Evolutionary conservation across 768 basidiomycete species (phyloP).

Genomic region (Mycena galopus): DNA sequence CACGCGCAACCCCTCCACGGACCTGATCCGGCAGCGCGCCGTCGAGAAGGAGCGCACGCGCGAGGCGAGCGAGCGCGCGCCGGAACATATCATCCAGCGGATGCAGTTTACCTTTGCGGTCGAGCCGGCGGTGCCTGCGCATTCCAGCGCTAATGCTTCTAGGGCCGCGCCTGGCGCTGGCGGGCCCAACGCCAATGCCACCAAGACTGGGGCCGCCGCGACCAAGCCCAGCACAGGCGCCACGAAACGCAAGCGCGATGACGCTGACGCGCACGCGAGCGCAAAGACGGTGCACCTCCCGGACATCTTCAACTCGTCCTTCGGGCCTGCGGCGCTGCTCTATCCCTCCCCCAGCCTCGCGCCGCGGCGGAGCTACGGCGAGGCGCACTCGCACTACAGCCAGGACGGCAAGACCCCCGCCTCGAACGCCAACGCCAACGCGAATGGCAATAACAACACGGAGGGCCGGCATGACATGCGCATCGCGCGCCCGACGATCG

Average conservation of each 20-base stretch:
- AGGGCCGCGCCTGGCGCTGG: not conserved
- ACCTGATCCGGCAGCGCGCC: slow-evolving; percentile 85
- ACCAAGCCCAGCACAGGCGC: slow-evolving; percentile 73
- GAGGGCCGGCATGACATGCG: slow-evolving; percentile 12
- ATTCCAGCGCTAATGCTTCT: not conserved
- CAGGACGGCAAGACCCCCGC: too few relatives aligned
- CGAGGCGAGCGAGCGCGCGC: slow-evolving; percentile 72
- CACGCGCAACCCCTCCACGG: slow-evolving; percentile 82
- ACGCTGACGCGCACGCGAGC: slow-evolving; percentile 31
- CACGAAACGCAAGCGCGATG: slow-evolving; percentile 46
- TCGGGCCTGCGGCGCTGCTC: slow-evolving; percentile 83
- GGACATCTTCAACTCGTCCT: slow-evolving; percentile 78
- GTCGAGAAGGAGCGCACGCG: slow-evolving; percentile 86
- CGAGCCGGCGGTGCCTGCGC: slow-evolving; percentile 62
- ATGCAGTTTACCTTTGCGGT: slow-evolving; percentile 94
- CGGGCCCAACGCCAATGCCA: slow-evolving; percentile 52
- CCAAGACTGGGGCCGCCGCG: slow-evolving; percentile 55
- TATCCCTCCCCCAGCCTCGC: slow-evolving; percentile 76
- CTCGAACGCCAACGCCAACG: slow-evolving; percentile 52
- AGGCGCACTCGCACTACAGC: slow-evolving; percentile 61
- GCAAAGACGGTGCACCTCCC: slow-evolving; percentile 70
- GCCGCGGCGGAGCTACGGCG: slow-evolving; percentile 81
- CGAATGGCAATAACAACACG: slow-evolving; percentile 36
- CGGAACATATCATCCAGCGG: slow-evolving; percentile 82
- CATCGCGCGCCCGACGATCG: slow-evolving; percentile 84